Conservation (phyloP, 768 basidiomycete genomes). For the Lepiota brunneoincarnata region DNA sequence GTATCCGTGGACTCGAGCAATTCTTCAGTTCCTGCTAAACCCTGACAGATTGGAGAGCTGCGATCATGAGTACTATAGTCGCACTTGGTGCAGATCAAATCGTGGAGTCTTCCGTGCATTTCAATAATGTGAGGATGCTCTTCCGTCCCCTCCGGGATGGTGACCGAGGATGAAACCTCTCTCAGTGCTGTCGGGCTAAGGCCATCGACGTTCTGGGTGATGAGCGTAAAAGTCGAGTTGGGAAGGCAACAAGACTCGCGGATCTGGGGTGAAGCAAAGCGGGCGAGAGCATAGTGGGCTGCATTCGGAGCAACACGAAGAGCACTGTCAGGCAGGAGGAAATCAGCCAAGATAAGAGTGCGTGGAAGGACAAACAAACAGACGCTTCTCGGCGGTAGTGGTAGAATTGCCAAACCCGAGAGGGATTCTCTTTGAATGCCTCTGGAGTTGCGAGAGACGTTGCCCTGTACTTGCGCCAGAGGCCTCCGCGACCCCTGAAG, state of each 20-base stretch:
- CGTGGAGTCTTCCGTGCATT: conserved; percentile 63
- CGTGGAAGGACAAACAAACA: conserved; percentile 13
- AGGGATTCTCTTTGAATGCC: conserved; percentile 46
- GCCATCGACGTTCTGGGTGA: conserved; percentile 66
- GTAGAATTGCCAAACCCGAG: conserved; percentile 62
- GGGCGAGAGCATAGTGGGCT: conserved; percentile 52
- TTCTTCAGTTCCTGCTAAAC: conserved; percentile 41
- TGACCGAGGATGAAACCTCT: conserved; percentile 15
- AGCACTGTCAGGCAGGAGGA: conserved; percentile 35
- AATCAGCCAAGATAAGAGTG: conserved; percentile 3
- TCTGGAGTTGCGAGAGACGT: conserved; percentile 51
- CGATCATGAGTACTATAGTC: conserved; percentile 36
- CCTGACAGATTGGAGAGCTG: conserved; percentile 42
- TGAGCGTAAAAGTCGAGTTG: conserved; percentile 41
- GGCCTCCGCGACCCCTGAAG: conserved; percentile 48
- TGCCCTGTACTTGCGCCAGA: conserved; percentile 51
- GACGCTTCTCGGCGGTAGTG: conserved; percentile 57
- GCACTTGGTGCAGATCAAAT: conserved; percentile 52
- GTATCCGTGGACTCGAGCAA: conserved; percentile 29
- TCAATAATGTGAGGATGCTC: conserved; percentile 39
- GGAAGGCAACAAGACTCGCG: conserved; percentile 37
- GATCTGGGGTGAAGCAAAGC: conserved; percentile 36
- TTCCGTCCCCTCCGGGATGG: conserved; percentile 15
- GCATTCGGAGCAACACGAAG: conserved; percentile 48
- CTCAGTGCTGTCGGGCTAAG: conserved; percentile 40